Evolutionary conservation across 2,329 filamentous ascomycete species (phyloP), one percentile per base, ranked within the genome.

Genomic region (Sporothrix humicola): DNA sequence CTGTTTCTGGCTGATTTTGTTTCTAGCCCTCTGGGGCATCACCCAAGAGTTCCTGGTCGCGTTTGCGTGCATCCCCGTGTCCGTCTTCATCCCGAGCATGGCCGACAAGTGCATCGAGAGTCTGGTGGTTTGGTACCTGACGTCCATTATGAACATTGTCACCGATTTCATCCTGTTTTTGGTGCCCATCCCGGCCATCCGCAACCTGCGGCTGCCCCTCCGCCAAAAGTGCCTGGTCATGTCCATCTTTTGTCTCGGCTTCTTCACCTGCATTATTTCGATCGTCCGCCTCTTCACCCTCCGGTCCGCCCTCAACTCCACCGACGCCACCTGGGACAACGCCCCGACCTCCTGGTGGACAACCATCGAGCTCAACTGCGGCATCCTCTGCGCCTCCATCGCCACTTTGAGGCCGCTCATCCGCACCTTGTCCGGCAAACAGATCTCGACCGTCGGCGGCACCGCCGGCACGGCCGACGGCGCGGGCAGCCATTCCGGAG

Each of bases 141-240:
- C 79, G 20, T 78, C 80, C 1, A 74, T 76, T 12, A 89, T 97
- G 79, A 98, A 98, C 82, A 93, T 98, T 78, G 91, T 97, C 75
- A 97, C 94, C 37, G 94, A 98, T 79, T 85, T 97, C 72, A 92
- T 93, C 61, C 93, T 98, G 69, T 85, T 98, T 31, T 91, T 96
- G 68, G 84, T 98, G 15, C 95, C 95, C 0, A 93, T 98, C 78
- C 95, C 95, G 0, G 93, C 97, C 13, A 84, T 98, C 23, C 95
- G 94, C 0, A 87, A 90, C 68, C 95, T 98, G 91, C 90, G 90
- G 66, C 83, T 98, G 17, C 95, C 94, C 0, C 88, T 85, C 74
- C 92, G 93, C 75, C 94, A 98, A 80, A 98, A 98, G 82, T 89
- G 91, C 1, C 95, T 97, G 59, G 83, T 98, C 9, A 88, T 97